Evolutionary conservation across 768 basidiomycete species (phyloP), one percentile per base, ranked within the genome.

Genomic region (Vararia minispora): DNA sequence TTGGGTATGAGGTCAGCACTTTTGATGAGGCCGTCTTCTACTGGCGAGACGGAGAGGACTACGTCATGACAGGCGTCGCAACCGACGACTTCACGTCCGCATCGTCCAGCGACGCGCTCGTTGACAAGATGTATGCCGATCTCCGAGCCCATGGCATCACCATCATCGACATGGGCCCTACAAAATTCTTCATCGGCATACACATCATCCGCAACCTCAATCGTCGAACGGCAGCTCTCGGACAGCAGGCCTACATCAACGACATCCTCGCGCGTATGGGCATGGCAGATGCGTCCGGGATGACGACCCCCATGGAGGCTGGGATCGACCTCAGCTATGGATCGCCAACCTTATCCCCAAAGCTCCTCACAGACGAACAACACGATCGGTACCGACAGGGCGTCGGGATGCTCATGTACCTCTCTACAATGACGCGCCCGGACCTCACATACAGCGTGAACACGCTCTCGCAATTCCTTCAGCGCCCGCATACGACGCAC

Each of bases 331-430:
- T 28, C 9, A 28, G 27, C 9, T 28, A 28, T n/a, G n/a, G n/a
- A n/a, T n/a, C n/a, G 5, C n/a, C n/a, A n/a, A n/a, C n/a, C n/a
- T n/a, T n/a, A n/a, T n/a, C n/a, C n/a, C n/a, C n/a, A n/a, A n/a
- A n/a, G n/a, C n/a, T 28, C 10, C 28, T 22, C 14, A 14, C 28
- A 12, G 24, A 24, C 12, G 39, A 48, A 33, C 28, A 42, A 6
- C 39, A 44, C 5, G 22, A 35, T 4, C 46, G 28, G 3, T 63
- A 62, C 31, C 39, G 42, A 3, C 37, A 55, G 27, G 36, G 46
- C 11, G 45, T 65, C 5, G 57, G 59, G 0, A 53, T 49, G 0
- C 42, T 63, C 16, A 51, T 59, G 36, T 63, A 59, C 36, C 32
- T 50, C 13, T 39, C 50, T 2, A 40, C 52, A 6, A 46, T 45